Evolutionary conservation across 495 filamentous ascomycete genomes (phyloP), one percentile per base, ranked within the genome.

Genomic region (Parathielavia hyrcaniae): DNA sequence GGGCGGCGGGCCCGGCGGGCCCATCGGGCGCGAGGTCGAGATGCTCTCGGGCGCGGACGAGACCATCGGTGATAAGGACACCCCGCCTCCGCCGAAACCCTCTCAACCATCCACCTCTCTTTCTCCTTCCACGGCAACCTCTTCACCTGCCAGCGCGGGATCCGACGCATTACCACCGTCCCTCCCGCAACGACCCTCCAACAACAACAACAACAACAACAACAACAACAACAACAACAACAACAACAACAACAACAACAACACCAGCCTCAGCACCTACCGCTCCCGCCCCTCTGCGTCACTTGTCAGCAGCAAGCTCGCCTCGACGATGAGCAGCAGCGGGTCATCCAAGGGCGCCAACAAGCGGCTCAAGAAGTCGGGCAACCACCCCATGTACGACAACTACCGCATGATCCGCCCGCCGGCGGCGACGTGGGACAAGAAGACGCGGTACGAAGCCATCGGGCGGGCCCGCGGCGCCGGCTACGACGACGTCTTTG

Each of bases 351-450:
- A 81, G 60, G 73, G 79, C 57, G 65, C 69, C 20, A 75, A 74
- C 20, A 75, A 74, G 47, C 74, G 74, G 5, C 71, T 66, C 49
- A 78, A 76, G 63, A 77, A 75, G 48, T 71, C 71, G 20, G 72
- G 73, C 32, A 78, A 75, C 53, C 66, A 77, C 61, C 71, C 69
- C 60, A 74, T 81, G 58, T 81, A 82, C 59, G 79, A 83, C 58
- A 74, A 68, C 57, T 82, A 81, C 60, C 74, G 79, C 61, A 80
- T 83, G 63, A 67, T 89, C 22, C 77, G 82, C 20, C 84, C 83
- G 8, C 85, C 86, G 0, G 69, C 79, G 1, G 73, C 79, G 51
- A 77, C 77, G 34, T 96, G 90, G 90, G 91, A 96, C 71, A 83
- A 81, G 62, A 86, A 86, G 61, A 80, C 86, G 60, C 75, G 73